phyloP scores from a whole-genome alignment of 192 early-diverging fungal genomes.

The Backusella tarrabulga region DNA sequence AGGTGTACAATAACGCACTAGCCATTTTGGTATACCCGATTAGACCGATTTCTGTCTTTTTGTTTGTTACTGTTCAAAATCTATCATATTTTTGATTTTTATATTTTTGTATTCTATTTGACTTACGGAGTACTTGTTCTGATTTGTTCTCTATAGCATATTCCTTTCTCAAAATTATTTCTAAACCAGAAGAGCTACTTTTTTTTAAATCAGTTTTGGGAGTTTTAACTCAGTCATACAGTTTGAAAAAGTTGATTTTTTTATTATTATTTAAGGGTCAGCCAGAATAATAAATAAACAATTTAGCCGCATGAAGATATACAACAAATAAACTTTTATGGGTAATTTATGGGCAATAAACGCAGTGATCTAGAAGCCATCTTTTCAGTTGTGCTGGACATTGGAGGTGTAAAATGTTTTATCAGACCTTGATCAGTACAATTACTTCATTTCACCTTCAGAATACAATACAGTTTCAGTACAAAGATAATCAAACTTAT shows the following conservation, averaged over 20 bases:
- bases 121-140: neutral
- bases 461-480: neutral
- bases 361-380: neutral
- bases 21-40: neutral
- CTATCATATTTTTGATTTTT: neutral
- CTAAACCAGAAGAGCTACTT: neutral
- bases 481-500: neutral
- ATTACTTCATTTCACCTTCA: neutral
- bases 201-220: neutral
- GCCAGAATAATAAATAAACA: neutral
- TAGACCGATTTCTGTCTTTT: neutral
- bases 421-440: neutral
- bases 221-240: neutral
- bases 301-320: neutral
- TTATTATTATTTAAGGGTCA: neutral
- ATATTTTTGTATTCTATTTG: neutral
- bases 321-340: neutral
- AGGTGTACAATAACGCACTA: neutral
- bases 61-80: neutral
- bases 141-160: neutral
- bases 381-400: neutral
- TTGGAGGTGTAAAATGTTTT: neutral
- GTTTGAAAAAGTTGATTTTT: neutral
- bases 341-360: neutral
- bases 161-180: neutral